Percentiles rank a stretch among this genome's conserved stretches.
Evolutionary conservation across 805 yeast genomes (phyloP).

Genomic region (Myxozyma vanderwaltii): DNA sequence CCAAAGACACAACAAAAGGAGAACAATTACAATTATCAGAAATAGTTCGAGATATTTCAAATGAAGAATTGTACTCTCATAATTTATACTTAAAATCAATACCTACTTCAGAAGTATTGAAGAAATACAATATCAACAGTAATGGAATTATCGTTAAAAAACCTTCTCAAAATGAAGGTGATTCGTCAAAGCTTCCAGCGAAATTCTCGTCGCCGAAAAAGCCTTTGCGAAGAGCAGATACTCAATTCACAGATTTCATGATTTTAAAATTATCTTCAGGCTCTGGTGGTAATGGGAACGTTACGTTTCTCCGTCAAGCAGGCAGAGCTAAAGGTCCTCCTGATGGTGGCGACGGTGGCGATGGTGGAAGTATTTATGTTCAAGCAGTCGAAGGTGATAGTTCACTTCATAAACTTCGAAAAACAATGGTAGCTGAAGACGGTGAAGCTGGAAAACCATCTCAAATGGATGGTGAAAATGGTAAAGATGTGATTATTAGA

Average conservation of each 20-base stretch:
- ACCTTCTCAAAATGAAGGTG: no score
- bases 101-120: neutral
- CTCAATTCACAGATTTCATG: conserved; percentile 61
- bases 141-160: no score
- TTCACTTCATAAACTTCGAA: conserved; percentile 68
- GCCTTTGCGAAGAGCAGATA: conserved; percentile 15
- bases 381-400: conserved; percentile 74
- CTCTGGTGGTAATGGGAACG: conserved; percentile 83
- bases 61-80: neutral
- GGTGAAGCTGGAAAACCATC: conserved; percentile 73
- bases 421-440: conserved; percentile 67
- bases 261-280: conserved; percentile 73
- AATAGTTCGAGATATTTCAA: neutral
- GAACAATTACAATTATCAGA: no score
- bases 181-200: no score
- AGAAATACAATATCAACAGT: neutral
- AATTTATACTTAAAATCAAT: neutral
- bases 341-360: conserved; percentile 99
- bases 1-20: no score
- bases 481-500: conserved; percentile 73
- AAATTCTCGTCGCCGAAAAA: neutral
- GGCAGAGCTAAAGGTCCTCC: conserved; percentile 89
- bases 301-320: conserved; percentile 85
- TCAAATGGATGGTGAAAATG: conserved; percentile 85
- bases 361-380: conserved; percentile 84